Conservation (phyloP, 139 green algal species). For the Ettlia oleoabundans region DNA sequence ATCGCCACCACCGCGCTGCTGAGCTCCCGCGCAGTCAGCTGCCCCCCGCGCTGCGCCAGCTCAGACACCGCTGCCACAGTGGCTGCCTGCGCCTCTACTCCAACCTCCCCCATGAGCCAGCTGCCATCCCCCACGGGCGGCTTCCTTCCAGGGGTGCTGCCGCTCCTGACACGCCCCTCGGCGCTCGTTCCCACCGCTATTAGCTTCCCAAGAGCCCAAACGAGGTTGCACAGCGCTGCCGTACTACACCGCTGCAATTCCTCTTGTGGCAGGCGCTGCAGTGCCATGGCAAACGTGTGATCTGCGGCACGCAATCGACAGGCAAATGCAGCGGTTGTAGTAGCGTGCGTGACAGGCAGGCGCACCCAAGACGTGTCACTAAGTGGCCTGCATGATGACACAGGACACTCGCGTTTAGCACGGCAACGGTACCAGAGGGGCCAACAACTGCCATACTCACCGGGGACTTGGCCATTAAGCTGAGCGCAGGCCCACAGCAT, state of each 20-base stretch:
- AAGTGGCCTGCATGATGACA: too few relatives aligned
- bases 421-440: too few relatives aligned
- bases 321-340: background rate
- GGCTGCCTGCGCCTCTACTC: background rate
- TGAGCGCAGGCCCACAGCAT: constrained; percentile 22
- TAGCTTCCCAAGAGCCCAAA: constrained; percentile 2
- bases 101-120: background rate
- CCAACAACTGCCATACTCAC: too few relatives aligned
- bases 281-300: background rate
- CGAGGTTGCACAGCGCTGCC: constrained; percentile 2
- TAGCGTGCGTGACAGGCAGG: background rate
- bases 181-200: background rate
- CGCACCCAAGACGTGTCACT: too few relatives aligned
- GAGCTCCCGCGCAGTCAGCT: background rate
- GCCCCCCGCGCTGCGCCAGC: background rate
- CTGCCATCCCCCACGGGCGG: background rate
- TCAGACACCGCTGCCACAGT: background rate
- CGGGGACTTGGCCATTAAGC: constrained; percentile 2
- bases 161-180: background rate
- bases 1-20: background rate
- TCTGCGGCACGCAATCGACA: background rate
- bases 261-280: background rate
- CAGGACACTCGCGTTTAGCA: too few relatives aligned
- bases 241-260: background rate
- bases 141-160: background rate